phyloP scores from a whole-genome alignment of 345 rosid species.

The Excoecaria cochinchinensis region DNA sequence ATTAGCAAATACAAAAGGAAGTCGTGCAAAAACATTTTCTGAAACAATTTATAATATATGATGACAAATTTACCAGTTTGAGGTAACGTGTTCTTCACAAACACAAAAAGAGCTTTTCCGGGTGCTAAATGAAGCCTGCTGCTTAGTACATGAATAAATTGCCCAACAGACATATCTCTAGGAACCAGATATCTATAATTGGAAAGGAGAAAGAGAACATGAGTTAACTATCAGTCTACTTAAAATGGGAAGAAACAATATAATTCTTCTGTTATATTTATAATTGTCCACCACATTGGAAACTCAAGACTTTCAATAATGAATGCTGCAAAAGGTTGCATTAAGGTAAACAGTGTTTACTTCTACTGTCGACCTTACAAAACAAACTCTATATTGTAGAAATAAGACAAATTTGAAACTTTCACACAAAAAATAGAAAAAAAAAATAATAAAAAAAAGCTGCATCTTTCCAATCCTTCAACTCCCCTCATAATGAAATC shows the following conservation, averaged over 20 bases:
- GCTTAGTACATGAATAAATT: conserved; percentile 72
- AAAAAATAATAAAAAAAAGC: not conserved
- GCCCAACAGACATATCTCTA: conserved; percentile 87
- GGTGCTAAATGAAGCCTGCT: conserved; percentile 53
- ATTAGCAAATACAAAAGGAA: not conserved
- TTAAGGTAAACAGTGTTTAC: not conserved
- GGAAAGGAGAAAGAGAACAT: not conserved
- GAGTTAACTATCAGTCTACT: conserved; percentile 20
- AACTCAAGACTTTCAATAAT: not conserved
- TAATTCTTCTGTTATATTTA: not conserved
- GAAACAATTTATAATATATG: not conserved
- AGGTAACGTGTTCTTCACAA: conserved; percentile 75
- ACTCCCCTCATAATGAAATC: not conserved
- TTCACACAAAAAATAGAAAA: not conserved
- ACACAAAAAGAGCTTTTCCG: conserved; percentile 76
- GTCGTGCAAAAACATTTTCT: not conserved
- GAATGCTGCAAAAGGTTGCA: not conserved
- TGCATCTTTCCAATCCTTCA: not conserved
- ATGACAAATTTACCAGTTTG: conserved; percentile 55
- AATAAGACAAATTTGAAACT: not conserved
- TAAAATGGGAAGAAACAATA: not conserved
- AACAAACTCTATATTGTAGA: not conserved
- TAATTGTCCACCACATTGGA: not conserved
- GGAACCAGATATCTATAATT: conserved; percentile 71
- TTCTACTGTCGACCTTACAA: not conserved